Evolutionary conservation across 2,329 filamentous ascomycete species (phyloP), one percentile per base, ranked within the genome.

Genomic region (Colletotrichum spaethianum): DNA sequence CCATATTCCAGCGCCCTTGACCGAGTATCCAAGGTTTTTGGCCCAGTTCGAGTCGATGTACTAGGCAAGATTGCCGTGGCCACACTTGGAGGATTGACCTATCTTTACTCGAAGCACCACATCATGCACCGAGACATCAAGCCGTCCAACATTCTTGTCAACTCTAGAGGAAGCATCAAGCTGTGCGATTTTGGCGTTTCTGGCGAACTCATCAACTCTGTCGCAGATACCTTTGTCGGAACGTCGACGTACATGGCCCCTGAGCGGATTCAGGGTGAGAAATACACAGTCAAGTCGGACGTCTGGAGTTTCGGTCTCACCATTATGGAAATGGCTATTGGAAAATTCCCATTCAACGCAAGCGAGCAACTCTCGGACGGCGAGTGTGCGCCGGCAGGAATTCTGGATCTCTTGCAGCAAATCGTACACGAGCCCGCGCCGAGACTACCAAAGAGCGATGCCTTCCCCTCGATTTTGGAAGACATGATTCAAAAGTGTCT

Each of bases 101-200:
- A 99, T 80, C 92, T 99, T 60, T 99, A 98, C 85, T 92, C 93
- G 76, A 94, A 94, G 76, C 95, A 98, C 81, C 94, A 96, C 79
- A 99, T 99, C 81, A 98, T 99, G 95, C 96, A 99, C 82, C 92
- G 96, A 83, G 96, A 99, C 81, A 97, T 99, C 85, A 99, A 99
- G 80, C 96, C 96, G 1, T 98, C 96, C 55, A 99, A 99, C 81
- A 95, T 99, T 70, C 87, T 99, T 33, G 94, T 98, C 79, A 98
- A 98, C 86, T 98, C 95, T 23, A 91, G 92, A 67, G 96, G 96
- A 16, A 91, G 93, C 76, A 98, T 99, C 87, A 99, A 99, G 84
- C 90, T 99, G 7, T 98, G 96, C 83, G 96, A 99, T 82, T 99
- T 99, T 81, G 96, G 96, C 77, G 96, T 99, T n/a, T 98, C 96